These are phyloP conservation scores for Arthrobotrys megalospora DNA, from an alignment of 2,329 filamentous ascomycete species.

Conservation along the genomic window DNA sequence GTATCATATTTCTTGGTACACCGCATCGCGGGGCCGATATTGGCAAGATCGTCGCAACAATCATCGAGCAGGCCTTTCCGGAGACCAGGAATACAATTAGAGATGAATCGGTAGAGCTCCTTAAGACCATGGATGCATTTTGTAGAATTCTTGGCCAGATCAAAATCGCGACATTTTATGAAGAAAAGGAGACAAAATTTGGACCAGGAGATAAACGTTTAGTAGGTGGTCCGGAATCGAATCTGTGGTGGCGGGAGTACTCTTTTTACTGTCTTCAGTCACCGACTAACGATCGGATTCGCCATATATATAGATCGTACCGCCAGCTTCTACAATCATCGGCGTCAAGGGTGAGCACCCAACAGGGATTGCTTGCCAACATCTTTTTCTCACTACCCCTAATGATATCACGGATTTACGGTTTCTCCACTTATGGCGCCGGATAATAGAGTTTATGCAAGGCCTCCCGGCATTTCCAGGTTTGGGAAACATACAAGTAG, in stretches of 20 bases:
- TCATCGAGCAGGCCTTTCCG: not conserved
- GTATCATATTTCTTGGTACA: not conserved
- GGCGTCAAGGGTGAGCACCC: conserved; percentile 1
- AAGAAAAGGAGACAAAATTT: not conserved
- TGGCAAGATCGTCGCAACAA: not conserved
- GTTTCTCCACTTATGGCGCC: not conserved
- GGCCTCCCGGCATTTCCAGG: not conserved
- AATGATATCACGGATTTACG: not conserved
- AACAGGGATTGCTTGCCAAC: conserved; percentile 1
- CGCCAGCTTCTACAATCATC: not conserved
- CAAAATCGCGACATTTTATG: not conserved
- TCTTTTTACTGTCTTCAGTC: no score
- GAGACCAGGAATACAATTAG: not conserved
- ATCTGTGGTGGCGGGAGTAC: no score
- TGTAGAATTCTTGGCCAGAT: not conserved
- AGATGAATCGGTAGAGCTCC: not conserved
- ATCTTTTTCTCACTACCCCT: not conserved
- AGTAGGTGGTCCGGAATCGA: not conserved
- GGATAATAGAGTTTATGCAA: not conserved
- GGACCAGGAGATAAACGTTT: not conserved
- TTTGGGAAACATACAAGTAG: not conserved
- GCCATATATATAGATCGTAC: not conserved
- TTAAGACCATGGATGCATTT: not conserved
- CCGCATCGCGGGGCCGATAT: not conserved
- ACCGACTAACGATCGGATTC: no score